phyloP scores from a whole-genome alignment of 106 monocot species.

The Alisma plantagoaquatica region DNA sequence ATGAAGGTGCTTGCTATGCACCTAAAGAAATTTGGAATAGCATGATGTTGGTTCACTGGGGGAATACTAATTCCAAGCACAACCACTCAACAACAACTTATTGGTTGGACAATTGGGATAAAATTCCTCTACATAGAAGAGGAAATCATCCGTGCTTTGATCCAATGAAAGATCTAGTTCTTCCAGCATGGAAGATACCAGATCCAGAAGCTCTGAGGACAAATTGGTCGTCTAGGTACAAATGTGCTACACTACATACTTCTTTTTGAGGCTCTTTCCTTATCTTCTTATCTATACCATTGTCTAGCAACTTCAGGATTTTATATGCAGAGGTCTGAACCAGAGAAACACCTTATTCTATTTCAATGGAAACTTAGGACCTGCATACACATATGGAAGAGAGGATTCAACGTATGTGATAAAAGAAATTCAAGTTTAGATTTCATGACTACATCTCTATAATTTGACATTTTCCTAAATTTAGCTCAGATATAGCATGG shows the following conservation, averaged over 20 bases:
- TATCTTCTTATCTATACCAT: not conserved
- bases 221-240: constrained; percentile 78
- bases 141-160: constrained; percentile 94
- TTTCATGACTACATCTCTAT: not conserved
- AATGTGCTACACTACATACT: not conserved
- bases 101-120: constrained; percentile 72
- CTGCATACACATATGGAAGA: constrained; percentile 73
- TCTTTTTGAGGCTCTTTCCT: not conserved
- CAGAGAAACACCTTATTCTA: constrained; percentile 74
- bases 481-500: constrained; percentile 81
- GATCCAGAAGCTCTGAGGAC: constrained; percentile 47
- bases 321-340: constrained; percentile 29
- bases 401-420: constrained; percentile 74
- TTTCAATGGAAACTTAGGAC: constrained; percentile 94
- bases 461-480: not conserved
- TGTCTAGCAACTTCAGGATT: not conserved
- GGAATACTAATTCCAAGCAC: constrained; percentile 94
- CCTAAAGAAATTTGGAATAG: constrained; percentile 97
- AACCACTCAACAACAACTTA: constrained; percentile 92
- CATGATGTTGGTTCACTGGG: constrained; percentile 99
- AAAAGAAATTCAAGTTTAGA: not conserved
- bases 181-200: constrained; percentile 87
- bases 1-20: constrained; percentile 99
- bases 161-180: constrained; percentile 86
- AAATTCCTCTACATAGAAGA: constrained; percentile 51